Conservation (phyloP, 2,329 filamentous ascomycete genomes). For the Trichophaea hybrida region DNA sequence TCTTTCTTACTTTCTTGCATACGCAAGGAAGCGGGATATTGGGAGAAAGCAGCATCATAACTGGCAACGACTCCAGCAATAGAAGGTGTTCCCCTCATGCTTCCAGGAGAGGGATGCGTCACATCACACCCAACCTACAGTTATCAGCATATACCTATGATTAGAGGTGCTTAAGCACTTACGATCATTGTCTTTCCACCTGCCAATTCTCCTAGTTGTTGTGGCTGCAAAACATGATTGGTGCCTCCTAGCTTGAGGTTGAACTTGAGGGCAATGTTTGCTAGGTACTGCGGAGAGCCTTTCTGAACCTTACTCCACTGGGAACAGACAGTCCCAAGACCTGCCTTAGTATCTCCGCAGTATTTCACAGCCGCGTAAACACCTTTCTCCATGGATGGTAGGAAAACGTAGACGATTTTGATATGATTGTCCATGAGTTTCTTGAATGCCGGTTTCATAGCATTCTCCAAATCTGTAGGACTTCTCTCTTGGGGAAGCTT, state of each 20-base stretch:
- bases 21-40: conserved; percentile 65
- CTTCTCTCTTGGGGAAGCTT: conserved; percentile 6
- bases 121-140: conserved; percentile 44
- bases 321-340: conserved; percentile 56
- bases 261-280: conserved; percentile 62
- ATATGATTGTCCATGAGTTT: conserved; percentile 6
- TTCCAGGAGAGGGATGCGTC: conserved; percentile 66
- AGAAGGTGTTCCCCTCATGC: conserved; percentile 48
- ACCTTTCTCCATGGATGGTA: conserved; percentile 39
- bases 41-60: conserved; percentile 51
- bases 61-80: conserved; percentile 71
- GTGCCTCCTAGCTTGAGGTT: conserved; percentile 65
- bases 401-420: conserved; percentile 44
- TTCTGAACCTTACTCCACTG: conserved; percentile 39
- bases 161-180: conserved; percentile 39
- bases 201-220: conserved; percentile 45
- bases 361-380: conserved; percentile 55
- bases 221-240: conserved; percentile 48
- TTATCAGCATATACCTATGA: neutral
- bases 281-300: conserved; percentile 40
- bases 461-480: conserved; percentile 8
- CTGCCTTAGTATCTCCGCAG: conserved; percentile 49
- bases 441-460: conserved; percentile 7
- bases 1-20: conserved; percentile 53
- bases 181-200: conserved; percentile 63